These are phyloP conservation scores for Chalaropsis ovoidea DNA, from an alignment of 2,329 filamentous ascomycete genomes.

Conservation along the genomic window DNA sequence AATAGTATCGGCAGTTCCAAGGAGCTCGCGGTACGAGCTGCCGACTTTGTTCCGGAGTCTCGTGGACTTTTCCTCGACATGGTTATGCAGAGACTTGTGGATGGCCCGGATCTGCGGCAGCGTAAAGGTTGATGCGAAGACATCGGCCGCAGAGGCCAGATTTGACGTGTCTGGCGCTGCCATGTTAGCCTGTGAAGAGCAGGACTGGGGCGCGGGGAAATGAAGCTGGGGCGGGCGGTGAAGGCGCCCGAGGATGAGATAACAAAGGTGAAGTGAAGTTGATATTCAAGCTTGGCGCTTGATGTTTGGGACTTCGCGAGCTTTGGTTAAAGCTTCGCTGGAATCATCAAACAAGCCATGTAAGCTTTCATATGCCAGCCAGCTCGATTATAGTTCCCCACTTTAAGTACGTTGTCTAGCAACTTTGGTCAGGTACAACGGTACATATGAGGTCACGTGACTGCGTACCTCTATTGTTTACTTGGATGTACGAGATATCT, in stretches of 20 bases:
- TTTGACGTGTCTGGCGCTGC: conserved; percentile 25
- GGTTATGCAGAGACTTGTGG: conserved; percentile 48
- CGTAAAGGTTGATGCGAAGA: conserved; percentile 47
- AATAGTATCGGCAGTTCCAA: conserved; percentile 89
- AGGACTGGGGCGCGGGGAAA: background rate
- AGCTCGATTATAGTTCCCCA: background rate
- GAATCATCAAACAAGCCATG: background rate
- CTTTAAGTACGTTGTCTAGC: conserved; percentile 3
- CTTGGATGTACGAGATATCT: background rate
- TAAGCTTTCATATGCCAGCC: conserved; percentile 5
- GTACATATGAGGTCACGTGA: background rate
- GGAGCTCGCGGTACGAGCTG: conserved; percentile 70
- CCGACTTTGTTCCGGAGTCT: conserved; percentile 56
- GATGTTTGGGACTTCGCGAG: background rate
- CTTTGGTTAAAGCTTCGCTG: background rate
- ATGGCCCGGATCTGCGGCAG: conserved; percentile 55
- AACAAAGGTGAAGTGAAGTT: background rate
- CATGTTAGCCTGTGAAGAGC: conserved; percentile 9
- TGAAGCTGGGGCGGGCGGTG: background rate
- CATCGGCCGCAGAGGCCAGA: conserved; percentile 42
- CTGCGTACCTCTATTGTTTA: too few relatives aligned
- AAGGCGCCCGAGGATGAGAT: background rate
- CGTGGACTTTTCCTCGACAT: conserved; percentile 52
- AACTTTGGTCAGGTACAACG: background rate
- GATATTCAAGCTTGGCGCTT: background rate